phyloP scores from a whole-genome alignment of 176 grass and related monocot genomes.

The Leersia perrieri region DNA sequence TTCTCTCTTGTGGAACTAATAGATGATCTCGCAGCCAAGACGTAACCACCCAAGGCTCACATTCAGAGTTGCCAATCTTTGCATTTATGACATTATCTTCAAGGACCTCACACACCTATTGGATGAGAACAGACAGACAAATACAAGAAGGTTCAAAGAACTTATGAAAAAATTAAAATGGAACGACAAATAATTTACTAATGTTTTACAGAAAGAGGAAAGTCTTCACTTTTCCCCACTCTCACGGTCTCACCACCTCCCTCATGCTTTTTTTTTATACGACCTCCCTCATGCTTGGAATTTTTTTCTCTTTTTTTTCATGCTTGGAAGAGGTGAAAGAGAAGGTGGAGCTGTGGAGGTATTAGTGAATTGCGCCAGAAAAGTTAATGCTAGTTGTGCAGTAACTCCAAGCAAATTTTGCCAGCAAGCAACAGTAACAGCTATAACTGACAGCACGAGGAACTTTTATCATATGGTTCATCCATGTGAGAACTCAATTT shows the following conservation, averaged over 20 bases:
- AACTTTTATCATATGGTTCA: background rate
- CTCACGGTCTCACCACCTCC: background rate
- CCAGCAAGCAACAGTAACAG: background rate
- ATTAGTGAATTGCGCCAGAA: slow-evolving; percentile 4
- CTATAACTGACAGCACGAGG: background rate
- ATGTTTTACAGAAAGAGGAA: background rate
- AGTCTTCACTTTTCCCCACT: background rate
- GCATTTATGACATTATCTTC: slow-evolving; percentile 61
- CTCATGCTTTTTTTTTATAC: no score
- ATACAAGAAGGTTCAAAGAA: background rate
- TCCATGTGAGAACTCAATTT: background rate
- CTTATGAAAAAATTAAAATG: background rate
- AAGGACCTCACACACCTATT: slow-evolving; percentile 90
- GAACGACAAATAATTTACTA: background rate
- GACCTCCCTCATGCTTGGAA: background rate
- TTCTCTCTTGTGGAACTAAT: slow-evolving; percentile 71
- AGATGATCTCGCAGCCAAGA: slow-evolving; percentile 93
- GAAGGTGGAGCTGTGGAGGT: background rate
- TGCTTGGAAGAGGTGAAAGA: background rate
- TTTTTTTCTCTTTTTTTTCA: no score
- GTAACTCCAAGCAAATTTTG: background rate
- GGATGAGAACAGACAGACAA: slow-evolving; percentile 22
- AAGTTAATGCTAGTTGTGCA: background rate
- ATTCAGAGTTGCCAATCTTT: slow-evolving; percentile 35
- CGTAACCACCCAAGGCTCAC: slow-evolving; percentile 68